phyloP scores from a whole-genome alignment of 805 yeast species.

The Nematodospora valgi region DNA sequence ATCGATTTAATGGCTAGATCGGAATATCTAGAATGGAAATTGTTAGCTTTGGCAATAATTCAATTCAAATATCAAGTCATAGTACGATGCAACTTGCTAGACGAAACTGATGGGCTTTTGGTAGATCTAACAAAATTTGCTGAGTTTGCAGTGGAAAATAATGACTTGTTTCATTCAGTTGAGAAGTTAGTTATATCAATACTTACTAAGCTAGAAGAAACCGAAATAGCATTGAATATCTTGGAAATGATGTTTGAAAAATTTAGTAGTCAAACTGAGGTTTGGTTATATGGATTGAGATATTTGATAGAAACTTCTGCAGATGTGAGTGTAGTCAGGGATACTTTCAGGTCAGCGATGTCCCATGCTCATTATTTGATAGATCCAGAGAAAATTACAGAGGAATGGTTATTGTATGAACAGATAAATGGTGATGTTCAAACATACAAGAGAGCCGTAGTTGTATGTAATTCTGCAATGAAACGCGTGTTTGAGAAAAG shows the following conservation, averaged over 20 bases:
- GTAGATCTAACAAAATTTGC: conserved; percentile 23
- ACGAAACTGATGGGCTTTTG: conserved; percentile 12
- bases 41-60: conserved; percentile 16
- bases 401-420: conserved; percentile 41
- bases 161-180: conserved; percentile 39
- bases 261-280: conserved; percentile 35
- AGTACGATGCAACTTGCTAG: background rate
- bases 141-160: conserved; percentile 15
- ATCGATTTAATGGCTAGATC: conserved; percentile 14
- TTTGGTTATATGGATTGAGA: conserved; percentile 38
- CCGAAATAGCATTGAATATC: conserved; percentile 22
- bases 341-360: conserved; percentile 32
- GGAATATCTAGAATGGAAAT: conserved; percentile 31
- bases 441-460: conserved; percentile 18
- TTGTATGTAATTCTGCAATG: conserved; percentile 21
- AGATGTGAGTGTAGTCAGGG: conserved; percentile 19
- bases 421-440: conserved; percentile 28
- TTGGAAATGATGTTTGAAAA: conserved; percentile 20
- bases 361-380: conserved; percentile 31
- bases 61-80: conserved; percentile 12
- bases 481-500: conserved; percentile 4
- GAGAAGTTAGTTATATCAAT: conserved; percentile 40
- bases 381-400: conserved; percentile 48
- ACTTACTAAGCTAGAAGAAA: conserved; percentile 25
- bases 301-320: background rate